Percentiles rank a stretch among this genome's conserved stretches.
Evolutionary conservation across 1,284 basidiomycete species (phyloP).

Genomic region (Melampsora larici-populina): DNA sequence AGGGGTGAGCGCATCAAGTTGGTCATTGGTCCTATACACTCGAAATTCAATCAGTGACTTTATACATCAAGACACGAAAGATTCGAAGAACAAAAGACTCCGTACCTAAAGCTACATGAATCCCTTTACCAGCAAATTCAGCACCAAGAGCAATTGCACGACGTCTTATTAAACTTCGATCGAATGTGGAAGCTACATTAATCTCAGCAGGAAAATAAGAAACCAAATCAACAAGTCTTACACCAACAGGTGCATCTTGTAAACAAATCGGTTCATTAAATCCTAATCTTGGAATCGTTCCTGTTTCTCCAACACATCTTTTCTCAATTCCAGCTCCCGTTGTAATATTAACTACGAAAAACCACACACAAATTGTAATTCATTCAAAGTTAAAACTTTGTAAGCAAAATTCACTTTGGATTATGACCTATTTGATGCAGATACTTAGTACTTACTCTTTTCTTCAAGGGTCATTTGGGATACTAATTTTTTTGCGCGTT

Average conservation of each 20-base stretch:
- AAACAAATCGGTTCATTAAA: constrained; percentile 51
- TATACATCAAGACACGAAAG: too few relatives aligned
- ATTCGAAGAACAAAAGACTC: background rate
- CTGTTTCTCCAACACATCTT: constrained; percentile 42
- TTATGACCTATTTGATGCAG: background rate
- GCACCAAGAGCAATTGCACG: constrained; percentile 50
- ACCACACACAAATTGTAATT: too few relatives aligned
- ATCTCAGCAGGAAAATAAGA: constrained; percentile 52
- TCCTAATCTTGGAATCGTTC: constrained; percentile 47
- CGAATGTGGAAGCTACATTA: constrained; percentile 51
- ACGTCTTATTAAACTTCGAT: constrained; percentile 48
- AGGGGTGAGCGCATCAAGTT: constrained; percentile 48
- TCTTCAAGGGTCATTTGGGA: constrained; percentile 39
- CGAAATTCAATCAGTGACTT: too few relatives aligned
- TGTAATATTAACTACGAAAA: constrained; percentile 35
- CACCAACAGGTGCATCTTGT: constrained; percentile 51
- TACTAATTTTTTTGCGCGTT: constrained; percentile 32
- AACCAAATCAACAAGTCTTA: constrained; percentile 49
- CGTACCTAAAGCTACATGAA: constrained; percentile 52
- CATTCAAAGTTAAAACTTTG: background rate
- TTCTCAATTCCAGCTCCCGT: constrained; percentile 33
- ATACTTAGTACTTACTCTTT: constrained; percentile 12
- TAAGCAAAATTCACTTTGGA: background rate
- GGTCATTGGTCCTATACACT: constrained; percentile 49
- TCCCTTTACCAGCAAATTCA: constrained; percentile 52